Evolutionary conservation across 2,329 filamentous ascomycete genomes (phyloP).

Genomic region (Spiromastix sp.): DNA sequence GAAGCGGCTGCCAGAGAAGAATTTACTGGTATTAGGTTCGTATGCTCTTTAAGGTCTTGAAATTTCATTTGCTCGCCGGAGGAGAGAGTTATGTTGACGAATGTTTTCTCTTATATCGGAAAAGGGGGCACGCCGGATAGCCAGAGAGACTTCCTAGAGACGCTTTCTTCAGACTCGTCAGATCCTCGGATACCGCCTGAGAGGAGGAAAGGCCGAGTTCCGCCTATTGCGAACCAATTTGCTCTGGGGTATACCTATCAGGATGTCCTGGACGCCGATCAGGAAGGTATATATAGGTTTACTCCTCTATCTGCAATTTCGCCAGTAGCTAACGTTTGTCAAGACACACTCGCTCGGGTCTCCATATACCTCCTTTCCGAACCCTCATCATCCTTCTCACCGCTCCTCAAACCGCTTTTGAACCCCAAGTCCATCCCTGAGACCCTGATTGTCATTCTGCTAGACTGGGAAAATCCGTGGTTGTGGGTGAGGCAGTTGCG

Average conservation of each 20-base stretch:
- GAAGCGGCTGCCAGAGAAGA: constrained; percentile 85
- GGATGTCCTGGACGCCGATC: constrained; percentile 85
- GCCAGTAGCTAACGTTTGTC: constrained; percentile 6
- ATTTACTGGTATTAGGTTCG: constrained; percentile 72
- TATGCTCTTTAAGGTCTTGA: constrained; percentile 3
- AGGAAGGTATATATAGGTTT: constrained; percentile 56
- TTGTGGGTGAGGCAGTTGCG: constrained; percentile 80
- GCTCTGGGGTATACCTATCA: constrained; percentile 92
- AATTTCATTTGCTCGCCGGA: neutral
- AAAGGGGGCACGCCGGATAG: constrained; percentile 76
- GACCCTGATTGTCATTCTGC: constrained; percentile 78
- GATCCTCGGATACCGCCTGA: constrained; percentile 36
- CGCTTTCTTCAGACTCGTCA: constrained; percentile 34
- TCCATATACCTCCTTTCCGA: constrained; percentile 83
- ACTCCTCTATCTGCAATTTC: neutral
- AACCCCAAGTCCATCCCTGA: constrained; percentile 75
- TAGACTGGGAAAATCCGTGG: constrained; percentile 94
- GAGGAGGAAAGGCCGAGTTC: constrained; percentile 43
- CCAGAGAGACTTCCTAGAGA: constrained; percentile 73
- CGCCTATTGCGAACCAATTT: constrained; percentile 83
- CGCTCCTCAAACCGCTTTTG: constrained; percentile 72
- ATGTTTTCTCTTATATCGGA: no score
- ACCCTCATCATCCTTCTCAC: constrained; percentile 70
- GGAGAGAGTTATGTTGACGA: neutral
- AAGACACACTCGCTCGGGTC: constrained; percentile 80